These are phyloP conservation scores for Acanthamoeba culbertsoni DNA, from an alignment of 208 protist species.

Conservation along the genomic window DNA sequence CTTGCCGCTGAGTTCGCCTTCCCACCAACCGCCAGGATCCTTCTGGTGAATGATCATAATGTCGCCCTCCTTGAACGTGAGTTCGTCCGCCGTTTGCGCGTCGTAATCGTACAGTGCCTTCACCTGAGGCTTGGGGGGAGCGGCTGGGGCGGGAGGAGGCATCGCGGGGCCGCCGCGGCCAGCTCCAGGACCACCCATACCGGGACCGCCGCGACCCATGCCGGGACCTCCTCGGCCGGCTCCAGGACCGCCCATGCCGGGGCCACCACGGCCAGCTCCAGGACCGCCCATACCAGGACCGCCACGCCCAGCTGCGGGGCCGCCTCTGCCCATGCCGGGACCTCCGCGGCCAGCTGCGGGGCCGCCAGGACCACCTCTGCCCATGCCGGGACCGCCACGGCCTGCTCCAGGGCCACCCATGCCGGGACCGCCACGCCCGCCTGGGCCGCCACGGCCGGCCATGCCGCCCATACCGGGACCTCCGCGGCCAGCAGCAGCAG, in stretches of 20 bases:
- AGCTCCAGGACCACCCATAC: not conserved
- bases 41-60: constrained; percentile 73
- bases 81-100: constrained; percentile 70
- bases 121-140: constrained; percentile 28
- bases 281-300: constrained; percentile 7
- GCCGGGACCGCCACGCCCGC: not conserved
- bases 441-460: not conserved
- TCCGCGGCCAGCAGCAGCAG: not conserved
- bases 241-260: not conserved
- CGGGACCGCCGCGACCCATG: not conserved
- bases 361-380: not conserved
- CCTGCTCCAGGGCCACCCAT: not conserved
- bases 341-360: constrained; percentile 43
- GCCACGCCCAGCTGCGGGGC: not conserved
- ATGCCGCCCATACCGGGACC: not conserved
- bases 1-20: constrained; percentile 73
- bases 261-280: not conserved
- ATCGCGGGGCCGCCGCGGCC: not conserved
- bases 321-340: constrained; percentile 41
- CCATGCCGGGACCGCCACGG: constrained; percentile 27
- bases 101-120: constrained; percentile 81
- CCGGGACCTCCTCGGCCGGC: not conserved
- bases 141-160: not conserved
- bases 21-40: constrained; percentile 79
- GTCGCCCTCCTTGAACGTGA: constrained; percentile 80